These are phyloP conservation scores for Colletotrichum salicis DNA, from an alignment of 2,329 filamentous ascomycete genomes.

Conservation along the genomic window DNA sequence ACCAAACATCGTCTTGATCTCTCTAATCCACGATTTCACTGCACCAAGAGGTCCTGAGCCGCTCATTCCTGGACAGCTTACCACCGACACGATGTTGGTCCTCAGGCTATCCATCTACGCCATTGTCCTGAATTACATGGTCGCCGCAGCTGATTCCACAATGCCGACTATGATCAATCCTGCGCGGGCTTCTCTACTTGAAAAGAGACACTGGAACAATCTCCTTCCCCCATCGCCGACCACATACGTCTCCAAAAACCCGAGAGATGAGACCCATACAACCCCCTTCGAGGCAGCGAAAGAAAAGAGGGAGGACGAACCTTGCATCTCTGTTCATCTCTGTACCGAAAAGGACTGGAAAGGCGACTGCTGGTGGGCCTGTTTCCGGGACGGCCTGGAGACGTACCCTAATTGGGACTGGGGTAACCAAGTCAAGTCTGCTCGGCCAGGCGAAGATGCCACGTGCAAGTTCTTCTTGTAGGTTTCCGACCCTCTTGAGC, in stretches of 20 bases:
- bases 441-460: neutral
- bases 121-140: neutral
- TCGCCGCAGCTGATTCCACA: neutral
- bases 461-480: conserved; percentile 12
- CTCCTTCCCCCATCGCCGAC: neutral
- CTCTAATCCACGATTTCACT: neutral
- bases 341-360: neutral
- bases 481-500: neutral
- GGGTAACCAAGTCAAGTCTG: neutral
- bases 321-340: neutral
- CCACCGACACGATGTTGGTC: neutral
- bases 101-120: neutral
- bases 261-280: neutral
- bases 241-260: neutral
- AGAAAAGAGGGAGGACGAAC: neutral
- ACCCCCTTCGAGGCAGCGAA: neutral
- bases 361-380: conserved; percentile 5
- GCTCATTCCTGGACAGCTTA: neutral
- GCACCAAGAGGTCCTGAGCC: neutral
- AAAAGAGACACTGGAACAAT: neutral
- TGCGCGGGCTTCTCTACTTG: neutral
- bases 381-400: neutral
- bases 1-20: neutral
- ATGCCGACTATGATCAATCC: neutral
- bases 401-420: neutral